Percentiles rank a stretch among this genome's conserved stretches.
Conservation (phyloP, 2,329 filamentous ascomycete genomes). For the Arthrobotrys sinensis region DNA sequence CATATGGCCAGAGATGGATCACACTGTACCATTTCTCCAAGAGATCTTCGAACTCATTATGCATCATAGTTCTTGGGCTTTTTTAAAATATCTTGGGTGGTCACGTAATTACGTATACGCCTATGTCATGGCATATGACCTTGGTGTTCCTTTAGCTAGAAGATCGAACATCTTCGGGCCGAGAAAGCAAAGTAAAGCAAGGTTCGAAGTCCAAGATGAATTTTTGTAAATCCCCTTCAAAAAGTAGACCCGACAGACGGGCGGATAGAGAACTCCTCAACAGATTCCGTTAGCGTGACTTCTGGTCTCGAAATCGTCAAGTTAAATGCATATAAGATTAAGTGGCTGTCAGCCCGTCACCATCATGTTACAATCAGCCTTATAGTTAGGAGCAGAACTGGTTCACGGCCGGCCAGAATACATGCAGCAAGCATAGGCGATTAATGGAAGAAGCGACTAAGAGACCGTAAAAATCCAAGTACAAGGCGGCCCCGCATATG, state of each 20-base stretch:
- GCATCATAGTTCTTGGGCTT: slow-evolving; percentile 22
- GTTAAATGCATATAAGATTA: slow-evolving; percentile 18
- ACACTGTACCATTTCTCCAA: slow-evolving; percentile 28
- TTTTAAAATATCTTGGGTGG: slow-evolving; percentile 8
- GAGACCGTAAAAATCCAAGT: background rate
- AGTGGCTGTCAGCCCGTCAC: slow-evolving; percentile 33
- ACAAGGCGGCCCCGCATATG: slow-evolving; percentile 51
- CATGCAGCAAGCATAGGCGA: slow-evolving; percentile 14
- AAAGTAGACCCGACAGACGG: slow-evolving; percentile 8
- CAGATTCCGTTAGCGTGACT: slow-evolving; percentile 1
- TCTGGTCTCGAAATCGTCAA: background rate
- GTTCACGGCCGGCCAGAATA: too few relatives aligned
- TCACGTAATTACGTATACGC: slow-evolving; percentile 10
- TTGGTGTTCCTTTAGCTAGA: slow-evolving; percentile 7
- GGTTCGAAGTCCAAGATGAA: background rate
- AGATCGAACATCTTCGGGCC: background rate
- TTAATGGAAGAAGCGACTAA: slow-evolving; percentile 2
- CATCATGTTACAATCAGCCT: slow-evolving; percentile 22
- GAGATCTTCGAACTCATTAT: slow-evolving; percentile 22
- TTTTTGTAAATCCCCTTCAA: background rate
- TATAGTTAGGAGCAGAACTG: background rate
- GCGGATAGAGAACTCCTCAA: slow-evolving; percentile 5
- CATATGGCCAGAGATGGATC: slow-evolving; percentile 31
- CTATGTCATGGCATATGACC: slow-evolving; percentile 25
- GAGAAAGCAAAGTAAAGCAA: background rate